Evolutionary conservation across 805 yeast species (phyloP), one percentile per base, ranked within the genome.

Genomic region (Scheffersomyces ergatensis): DNA sequence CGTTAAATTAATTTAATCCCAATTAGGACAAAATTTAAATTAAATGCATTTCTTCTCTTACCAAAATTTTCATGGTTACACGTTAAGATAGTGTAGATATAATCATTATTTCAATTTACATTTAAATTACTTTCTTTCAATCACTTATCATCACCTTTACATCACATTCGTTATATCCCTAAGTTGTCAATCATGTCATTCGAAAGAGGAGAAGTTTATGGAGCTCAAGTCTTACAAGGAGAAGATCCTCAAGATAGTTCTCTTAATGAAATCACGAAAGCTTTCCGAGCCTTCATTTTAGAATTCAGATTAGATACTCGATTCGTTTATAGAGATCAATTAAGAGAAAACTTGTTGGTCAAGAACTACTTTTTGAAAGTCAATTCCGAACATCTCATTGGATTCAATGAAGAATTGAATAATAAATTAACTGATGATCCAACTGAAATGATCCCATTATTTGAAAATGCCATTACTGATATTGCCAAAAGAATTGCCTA

Each of bases 161-260:
- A n/a, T n/a, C n/a, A n/a, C n/a, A n/a, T n/a, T n/a, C n/a, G n/a
- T n/a, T n/a, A n/a, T n/a, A n/a, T n/a, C n/a, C n/a, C n/a, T n/a
- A n/a, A n/a, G n/a, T n/a, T n/a, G n/a, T 23, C 11, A 11, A 31
- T 24, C 34, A 83, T 83, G 90, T 82, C 89, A 2, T 84, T 78
- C 64, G 89, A 83, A 61, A 74, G 85, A 69, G 78, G 86, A 14
- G 90, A 82, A 41, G 70, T 77, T 3, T 85, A 76, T 55, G 73
- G 83, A 36, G 90, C 97, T 3, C 83, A 84, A 16, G 97, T 89
- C 29, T 76, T 89, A 41, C 92, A 93, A n/a, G 92, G 93, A 14
- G 90, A 85, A 48, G 80, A 83, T 17, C 72, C 80, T 1, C 74
- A 76, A 16, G 85, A 81, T 46, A 82, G 76, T 48, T 74, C 83